These are phyloP conservation scores for Cafeteria roenbergensis DNA, from an alignment of 108 stramenopile species.

Conservation along the genomic window DNA sequence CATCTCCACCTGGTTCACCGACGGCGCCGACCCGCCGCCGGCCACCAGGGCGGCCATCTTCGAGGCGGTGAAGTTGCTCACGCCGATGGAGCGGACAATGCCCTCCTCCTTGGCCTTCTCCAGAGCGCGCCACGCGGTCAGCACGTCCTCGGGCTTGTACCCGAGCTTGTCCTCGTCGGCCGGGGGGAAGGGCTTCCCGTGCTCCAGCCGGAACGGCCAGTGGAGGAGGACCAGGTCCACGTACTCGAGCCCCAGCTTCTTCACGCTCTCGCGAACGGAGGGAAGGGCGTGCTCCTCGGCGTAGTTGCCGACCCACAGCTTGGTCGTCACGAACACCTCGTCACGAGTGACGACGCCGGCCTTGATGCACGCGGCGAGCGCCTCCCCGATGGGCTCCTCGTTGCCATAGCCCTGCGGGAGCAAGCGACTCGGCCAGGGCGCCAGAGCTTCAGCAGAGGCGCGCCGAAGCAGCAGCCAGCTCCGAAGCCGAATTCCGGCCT, in stretches of 20 bases:
- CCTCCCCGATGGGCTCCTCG: conserved; percentile 59
- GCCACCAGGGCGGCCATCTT: conserved; percentile 44
- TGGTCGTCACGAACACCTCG: conserved; percentile 66
- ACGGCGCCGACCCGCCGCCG: conserved; percentile 10
- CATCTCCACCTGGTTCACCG: conserved; percentile 58
- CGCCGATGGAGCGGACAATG: conserved; percentile 44
- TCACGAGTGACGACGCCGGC: conserved; percentile 52
- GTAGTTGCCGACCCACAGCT: conserved; percentile 42
- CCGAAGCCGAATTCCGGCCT: too few species aligned
- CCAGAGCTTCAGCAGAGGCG: too few species aligned
- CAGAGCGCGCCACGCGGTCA: conserved; percentile 17
- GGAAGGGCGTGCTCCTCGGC: conserved; percentile 51
- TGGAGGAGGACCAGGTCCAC: conserved; percentile 61
- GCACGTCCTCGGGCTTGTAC: conserved; percentile 1
- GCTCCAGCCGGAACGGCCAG: conserved; percentile 43
- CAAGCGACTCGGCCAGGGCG: too few species aligned
- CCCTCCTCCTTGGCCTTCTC: conserved; percentile 41
- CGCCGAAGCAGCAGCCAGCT: too few species aligned
- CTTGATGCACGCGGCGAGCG: conserved; percentile 27
- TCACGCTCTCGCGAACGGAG: conserved; percentile 40
- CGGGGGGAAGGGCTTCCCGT: conserved; percentile 39
- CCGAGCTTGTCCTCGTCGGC: background rate
- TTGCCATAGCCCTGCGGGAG: conserved; percentile 52
- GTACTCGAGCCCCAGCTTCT: conserved; percentile 45
- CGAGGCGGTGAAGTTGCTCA: conserved; percentile 39